A percentile compares a stretch with the other conserved stretches of the same genome.
phyloP scores from a whole-genome alignment of 2,329 filamentous ascomycete species.

The Metarhizium sp. region DNA sequence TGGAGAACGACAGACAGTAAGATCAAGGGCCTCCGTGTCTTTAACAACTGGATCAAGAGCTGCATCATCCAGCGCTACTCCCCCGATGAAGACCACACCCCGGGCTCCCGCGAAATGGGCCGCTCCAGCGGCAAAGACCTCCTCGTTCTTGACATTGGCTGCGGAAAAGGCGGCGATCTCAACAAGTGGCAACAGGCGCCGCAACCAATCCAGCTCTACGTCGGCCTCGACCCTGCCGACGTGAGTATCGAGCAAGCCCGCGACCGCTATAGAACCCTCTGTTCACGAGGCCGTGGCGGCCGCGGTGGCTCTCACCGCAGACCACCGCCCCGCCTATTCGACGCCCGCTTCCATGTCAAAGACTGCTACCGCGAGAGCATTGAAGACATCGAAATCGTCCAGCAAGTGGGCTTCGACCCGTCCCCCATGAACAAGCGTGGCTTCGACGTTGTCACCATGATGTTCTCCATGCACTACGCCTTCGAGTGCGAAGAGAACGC shows the following conservation, averaged over 20 bases:
- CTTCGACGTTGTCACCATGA: slow-evolving; percentile 95
- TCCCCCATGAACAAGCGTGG: slow-evolving; percentile 66
- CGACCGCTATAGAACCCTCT: slow-evolving; percentile 72
- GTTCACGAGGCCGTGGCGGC: slow-evolving; percentile 47
- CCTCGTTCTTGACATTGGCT: slow-evolving; percentile 86
- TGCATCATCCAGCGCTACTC: slow-evolving; percentile 96
- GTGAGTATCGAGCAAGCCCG: slow-evolving; percentile 85
- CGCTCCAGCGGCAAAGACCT: slow-evolving; percentile 49
- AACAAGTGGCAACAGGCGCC: slow-evolving; percentile 94
- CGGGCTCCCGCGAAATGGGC: slow-evolving; percentile 47
- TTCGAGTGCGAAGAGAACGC: slow-evolving; percentile 90
- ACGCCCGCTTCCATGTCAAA: slow-evolving; percentile 80
- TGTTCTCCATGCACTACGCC: slow-evolving; percentile 99
- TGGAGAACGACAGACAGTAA: slow-evolving; percentile 91
- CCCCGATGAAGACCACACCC: slow-evolving; percentile 63
- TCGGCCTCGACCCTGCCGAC: slow-evolving; percentile 88
- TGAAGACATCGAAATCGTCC: slow-evolving; percentile 70
- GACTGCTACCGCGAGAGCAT: slow-evolving; percentile 87
- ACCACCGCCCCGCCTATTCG: slow-evolving; percentile 54
- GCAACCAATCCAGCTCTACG: slow-evolving; percentile 85
- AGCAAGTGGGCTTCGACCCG: slow-evolving; percentile 78
- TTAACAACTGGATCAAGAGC: slow-evolving; percentile 99
- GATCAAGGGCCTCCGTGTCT: slow-evolving; percentile 87
- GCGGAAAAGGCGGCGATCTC: slow-evolving; percentile 91
- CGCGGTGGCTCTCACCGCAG: slow-evolving; percentile 40